phyloP scores from a whole-genome alignment of 1,284 basidiomycete genomes.

The Malassezia brasiliensis region DNA sequence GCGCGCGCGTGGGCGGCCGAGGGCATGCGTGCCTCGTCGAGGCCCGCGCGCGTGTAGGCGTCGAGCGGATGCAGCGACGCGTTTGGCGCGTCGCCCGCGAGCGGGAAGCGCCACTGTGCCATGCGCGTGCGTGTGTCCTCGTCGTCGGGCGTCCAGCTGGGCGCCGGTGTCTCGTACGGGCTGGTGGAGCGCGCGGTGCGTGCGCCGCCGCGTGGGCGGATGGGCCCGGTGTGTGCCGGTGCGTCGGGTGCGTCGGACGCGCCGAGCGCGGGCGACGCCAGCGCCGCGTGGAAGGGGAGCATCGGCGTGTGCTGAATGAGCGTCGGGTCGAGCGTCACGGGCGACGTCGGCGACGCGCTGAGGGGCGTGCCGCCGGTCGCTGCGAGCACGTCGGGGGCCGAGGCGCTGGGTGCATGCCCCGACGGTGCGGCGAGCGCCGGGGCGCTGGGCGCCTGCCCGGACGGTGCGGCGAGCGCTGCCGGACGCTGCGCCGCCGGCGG shows the following conservation, averaged over 20 bases:
- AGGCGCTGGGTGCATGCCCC: too few relatives aligned
- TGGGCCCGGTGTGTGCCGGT: constrained; percentile 1
- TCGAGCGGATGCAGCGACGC: constrained; percentile 12
- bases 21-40: neutral
- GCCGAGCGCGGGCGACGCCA: neutral
- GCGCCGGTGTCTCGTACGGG: constrained; percentile 8
- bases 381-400: too few relatives aligned
- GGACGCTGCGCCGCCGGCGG: too few relatives aligned
- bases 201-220: neutral
- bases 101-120: constrained; percentile 14
- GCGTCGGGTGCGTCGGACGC: neutral
- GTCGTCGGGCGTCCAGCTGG: constrained; percentile 12
- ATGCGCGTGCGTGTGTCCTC: neutral
- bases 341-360: neutral
- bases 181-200: constrained; percentile 10
- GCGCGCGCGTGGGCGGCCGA: neutral
- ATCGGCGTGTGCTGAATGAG: neutral
- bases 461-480: neutral
- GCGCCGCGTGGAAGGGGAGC: neutral
- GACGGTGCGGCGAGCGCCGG: neutral
- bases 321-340: neutral
- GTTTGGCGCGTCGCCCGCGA: neutral
- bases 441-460: too few relatives aligned
- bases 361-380: too few relatives aligned
- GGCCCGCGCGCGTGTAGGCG: constrained; percentile 4